phyloP scores from a whole-genome alignment of 176 grass and related monocot species.

The Tillandsia fasciculata region DNA sequence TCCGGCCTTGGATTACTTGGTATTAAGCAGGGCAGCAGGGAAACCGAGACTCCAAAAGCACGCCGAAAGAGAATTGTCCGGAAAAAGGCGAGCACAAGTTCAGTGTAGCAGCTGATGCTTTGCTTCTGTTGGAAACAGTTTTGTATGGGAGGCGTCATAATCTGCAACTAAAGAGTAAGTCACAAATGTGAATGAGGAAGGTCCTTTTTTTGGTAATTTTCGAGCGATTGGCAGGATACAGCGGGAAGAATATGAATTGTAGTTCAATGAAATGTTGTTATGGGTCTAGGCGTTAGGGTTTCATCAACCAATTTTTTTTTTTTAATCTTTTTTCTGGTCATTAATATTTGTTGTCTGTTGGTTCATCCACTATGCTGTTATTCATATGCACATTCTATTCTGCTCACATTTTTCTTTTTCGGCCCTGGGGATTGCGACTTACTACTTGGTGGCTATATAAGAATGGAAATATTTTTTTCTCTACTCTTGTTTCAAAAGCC shows the following conservation, averaged over 20 bases:
- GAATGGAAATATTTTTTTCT: too few species aligned
- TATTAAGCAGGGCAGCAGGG: slow-evolving; percentile 52
- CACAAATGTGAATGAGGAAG: background rate
- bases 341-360: background rate
- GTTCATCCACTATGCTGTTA: background rate
- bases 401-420: background rate
- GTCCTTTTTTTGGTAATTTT: background rate
- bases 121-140: slow-evolving; percentile 35
- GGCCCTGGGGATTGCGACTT: background rate
- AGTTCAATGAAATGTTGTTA: background rate
- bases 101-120: slow-evolving; percentile 30
- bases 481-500: too few species aligned
- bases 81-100: slow-evolving; percentile 61
- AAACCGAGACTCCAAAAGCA: slow-evolving; percentile 47
- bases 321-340: background rate
- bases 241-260: background rate
- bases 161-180: background rate
- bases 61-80: slow-evolving; percentile 83
- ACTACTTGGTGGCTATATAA: background rate
- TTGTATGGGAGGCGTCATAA: slow-evolving; percentile 15
- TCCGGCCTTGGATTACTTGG: slow-evolving; percentile 88
- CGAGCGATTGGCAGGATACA: background rate
- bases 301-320: background rate
- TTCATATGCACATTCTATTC: background rate
- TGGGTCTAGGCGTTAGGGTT: background rate